Evolutionary conservation across 78 protist genomes (phyloP).

Genomic region (Salpingoeca rosetta): DNA sequence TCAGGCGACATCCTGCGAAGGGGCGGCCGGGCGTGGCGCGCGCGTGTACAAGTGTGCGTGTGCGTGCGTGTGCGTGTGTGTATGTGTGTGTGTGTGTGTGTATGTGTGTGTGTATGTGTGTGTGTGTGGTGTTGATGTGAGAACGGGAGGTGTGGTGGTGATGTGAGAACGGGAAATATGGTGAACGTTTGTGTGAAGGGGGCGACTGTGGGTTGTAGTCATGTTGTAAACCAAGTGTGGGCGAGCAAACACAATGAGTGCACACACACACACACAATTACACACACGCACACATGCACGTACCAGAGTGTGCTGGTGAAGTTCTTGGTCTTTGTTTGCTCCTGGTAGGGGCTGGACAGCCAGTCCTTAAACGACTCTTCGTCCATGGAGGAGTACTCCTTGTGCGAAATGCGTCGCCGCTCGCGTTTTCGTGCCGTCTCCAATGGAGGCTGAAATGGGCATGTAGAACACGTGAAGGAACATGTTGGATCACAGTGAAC

Average conservation of each 20-base stretch:
- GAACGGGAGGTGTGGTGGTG: neutral
- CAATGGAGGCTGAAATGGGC: too few species aligned
- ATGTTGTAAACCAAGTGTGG: neutral
- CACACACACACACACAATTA: neutral
- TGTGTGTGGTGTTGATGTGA: neutral
- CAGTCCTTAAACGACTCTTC: too few species aligned
- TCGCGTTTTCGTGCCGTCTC: too few species aligned
- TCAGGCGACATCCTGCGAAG: neutral
- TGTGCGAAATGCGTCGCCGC: too few species aligned
- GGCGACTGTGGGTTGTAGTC: neutral
- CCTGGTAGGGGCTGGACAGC: too few species aligned
- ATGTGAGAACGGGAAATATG: neutral
- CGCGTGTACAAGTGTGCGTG: too few species aligned
- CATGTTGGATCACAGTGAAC: too few species aligned
- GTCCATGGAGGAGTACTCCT: too few species aligned
- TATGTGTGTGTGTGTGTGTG: neutral
- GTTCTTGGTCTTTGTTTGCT: too few species aligned
- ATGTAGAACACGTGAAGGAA: too few species aligned
- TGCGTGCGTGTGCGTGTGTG: neutral
- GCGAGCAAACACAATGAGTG: neutral
- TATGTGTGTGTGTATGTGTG: neutral
- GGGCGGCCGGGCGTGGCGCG: neutral
- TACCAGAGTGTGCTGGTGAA: too few species aligned
- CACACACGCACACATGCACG: too few species aligned
- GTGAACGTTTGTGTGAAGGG: neutral